Percentiles rank a stretch among this genome's conserved stretches.
phyloP scores from a whole-genome alignment of 768 basidiomycete genomes.

The Agrocybe praecox region DNA sequence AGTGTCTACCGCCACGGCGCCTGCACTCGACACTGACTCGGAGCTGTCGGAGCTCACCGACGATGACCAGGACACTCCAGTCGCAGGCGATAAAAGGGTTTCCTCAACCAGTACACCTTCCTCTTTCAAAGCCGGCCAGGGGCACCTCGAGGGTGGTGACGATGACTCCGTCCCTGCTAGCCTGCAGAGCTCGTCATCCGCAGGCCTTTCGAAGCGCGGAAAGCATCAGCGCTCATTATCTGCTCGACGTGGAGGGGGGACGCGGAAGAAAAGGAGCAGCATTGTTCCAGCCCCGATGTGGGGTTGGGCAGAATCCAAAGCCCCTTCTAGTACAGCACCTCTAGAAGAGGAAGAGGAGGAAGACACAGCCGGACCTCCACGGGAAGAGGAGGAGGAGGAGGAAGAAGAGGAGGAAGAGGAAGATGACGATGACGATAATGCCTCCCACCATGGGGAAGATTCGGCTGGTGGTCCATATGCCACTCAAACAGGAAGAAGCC shows the following conservation, averaged over 20 bases:
- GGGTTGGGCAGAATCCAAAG: constrained; percentile 74
- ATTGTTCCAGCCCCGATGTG: constrained; percentile 83
- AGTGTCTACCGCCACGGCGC: constrained; percentile 20
- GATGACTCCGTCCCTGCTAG: constrained; percentile 13
- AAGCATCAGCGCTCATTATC: constrained; percentile 23
- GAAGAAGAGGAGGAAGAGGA: constrained; percentile 28
- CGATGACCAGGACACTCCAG: constrained; percentile 62
- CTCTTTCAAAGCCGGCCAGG: constrained; percentile 19
- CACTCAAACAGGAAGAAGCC: neutral
- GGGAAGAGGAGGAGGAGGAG: constrained; percentile 65
- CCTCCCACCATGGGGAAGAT: constrained; percentile 22
- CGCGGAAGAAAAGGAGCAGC: constrained; percentile 60
- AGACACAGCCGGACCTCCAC: constrained; percentile 36
- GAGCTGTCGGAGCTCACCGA: constrained; percentile 86
- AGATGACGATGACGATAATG: constrained; percentile 35
- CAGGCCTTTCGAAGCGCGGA: constrained; percentile 18
- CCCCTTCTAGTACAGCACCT: constrained; percentile 21
- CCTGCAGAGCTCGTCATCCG: constrained; percentile 11
- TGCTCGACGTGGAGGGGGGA: constrained; percentile 28
- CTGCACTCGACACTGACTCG: constrained; percentile 59
- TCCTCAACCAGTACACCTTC: constrained; percentile 19
- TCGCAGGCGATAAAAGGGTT: constrained; percentile 24
- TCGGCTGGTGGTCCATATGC: neutral
- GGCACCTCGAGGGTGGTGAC: constrained; percentile 14
- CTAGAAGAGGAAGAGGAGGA: constrained; percentile 66